Percentiles rank a stretch among this genome's conserved stretches.
These are phyloP conservation scores for Globisporangium okanoganense DNA, from an alignment of 352 stramenopile species.

Conservation along the genomic window DNA sequence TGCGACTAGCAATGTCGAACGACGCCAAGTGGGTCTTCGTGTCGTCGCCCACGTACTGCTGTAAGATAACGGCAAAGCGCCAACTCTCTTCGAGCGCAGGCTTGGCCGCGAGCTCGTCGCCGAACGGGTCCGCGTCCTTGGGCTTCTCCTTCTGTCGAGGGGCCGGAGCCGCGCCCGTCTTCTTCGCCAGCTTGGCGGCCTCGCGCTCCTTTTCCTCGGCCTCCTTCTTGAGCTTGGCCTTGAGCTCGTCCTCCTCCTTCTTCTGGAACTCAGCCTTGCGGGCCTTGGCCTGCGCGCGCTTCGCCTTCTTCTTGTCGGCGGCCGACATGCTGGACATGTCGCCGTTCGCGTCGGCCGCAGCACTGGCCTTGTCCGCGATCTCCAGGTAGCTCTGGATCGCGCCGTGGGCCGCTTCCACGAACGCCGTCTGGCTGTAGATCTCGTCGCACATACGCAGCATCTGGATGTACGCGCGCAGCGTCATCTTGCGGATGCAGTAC, in stretches of 20 bases:
- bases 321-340: constrained; percentile 86
- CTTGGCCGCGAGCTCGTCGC: constrained; percentile 68
- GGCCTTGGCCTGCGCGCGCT: constrained; percentile 84
- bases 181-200: constrained; percentile 61
- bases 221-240: constrained; percentile 76
- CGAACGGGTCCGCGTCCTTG: constrained; percentile 70
- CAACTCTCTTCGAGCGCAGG: constrained; percentile 70
- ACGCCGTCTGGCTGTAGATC: constrained; percentile 89
- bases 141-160: constrained; percentile 38
- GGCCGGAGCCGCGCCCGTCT: constrained; percentile 33
- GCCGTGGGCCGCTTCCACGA: constrained; percentile 83
- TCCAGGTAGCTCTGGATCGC: constrained; percentile 89
- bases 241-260: constrained; percentile 70
- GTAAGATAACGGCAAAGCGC: constrained; percentile 70
- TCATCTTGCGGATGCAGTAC: constrained; percentile 99
- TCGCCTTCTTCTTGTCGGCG: constrained; percentile 92
- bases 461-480: constrained; percentile 93
- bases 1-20: constrained; percentile 75
- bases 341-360: constrained; percentile 32
- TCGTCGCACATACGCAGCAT: constrained; percentile 93
- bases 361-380: constrained; percentile 68
- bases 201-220: constrained; percentile 69
- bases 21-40: constrained; percentile 65
- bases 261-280: constrained; percentile 89
- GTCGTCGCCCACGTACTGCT: constrained; percentile 53